Evolutionary conservation across 139 green algal genomes (phyloP), one percentile per base, ranked within the genome.

Genomic region (Spirogloea muscicola): DNA sequence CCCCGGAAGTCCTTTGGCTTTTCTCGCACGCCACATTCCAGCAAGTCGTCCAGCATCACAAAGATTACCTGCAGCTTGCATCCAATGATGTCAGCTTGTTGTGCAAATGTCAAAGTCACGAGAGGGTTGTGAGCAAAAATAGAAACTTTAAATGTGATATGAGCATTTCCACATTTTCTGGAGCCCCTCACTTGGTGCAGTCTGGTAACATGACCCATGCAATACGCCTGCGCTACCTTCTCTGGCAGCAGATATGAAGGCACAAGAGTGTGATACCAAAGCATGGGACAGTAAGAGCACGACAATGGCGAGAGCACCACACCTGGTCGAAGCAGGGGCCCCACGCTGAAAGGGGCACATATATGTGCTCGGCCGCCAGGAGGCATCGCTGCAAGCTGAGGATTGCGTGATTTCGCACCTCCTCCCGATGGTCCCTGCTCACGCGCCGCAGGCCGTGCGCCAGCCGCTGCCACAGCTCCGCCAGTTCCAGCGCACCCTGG

Each of bases 301-400:
- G n/a, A n/a, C n/a, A n/a, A n/a, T n/a, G n/a, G n/a, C n/a, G n/a
- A n/a, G n/a, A n/a, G n/a, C n/a, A n/a, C n/a, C n/a, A n/a, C n/a
- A n/a, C n/a, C 44, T 66, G 38, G 39, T 84, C 60, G 36, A 80
- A 80, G 21, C 41, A 68, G 21, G 84, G 81, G 18, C 85, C 75
- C 80, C 91, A 89, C 33, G 86, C 65, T 18, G 68, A 69, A 0
- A 76, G 48, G 41, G 79, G 71, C 59, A 96, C 73, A 31, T 62
- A 49, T 13, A 96, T 75, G 48, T 49, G 59, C 66, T 92, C 89
- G 0, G 83, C 88, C 2, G 80, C 74, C 31, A 92, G 75, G 49
- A 94, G 83, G 5, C 77, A 82, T 29, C 86, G 83, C 83, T 91
- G 87, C 62, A 96, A 70, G 49, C 76, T 82, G 7, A 81, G 49